Conservation (phyloP, 257 asterid species). For the Solanum virginianum region DNA sequence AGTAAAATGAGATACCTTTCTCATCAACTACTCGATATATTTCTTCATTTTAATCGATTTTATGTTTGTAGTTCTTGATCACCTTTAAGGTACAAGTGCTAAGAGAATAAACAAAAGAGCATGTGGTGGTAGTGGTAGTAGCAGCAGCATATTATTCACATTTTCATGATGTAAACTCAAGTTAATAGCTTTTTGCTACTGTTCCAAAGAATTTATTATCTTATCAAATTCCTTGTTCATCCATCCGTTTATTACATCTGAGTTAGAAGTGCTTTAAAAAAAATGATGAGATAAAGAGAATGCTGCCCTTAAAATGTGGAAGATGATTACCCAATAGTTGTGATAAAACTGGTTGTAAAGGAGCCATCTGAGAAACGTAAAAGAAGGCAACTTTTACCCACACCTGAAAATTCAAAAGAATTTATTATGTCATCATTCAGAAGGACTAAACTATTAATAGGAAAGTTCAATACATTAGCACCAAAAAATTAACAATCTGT, state of each 20-base stretch:
- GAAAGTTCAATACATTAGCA: neutral
- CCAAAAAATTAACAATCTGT: neutral
- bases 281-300: neutral
- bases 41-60: neutral
- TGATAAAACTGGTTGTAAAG: conserved; percentile 96
- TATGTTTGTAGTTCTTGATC: neutral
- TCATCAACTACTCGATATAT: neutral
- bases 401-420: conserved; percentile 28
- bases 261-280: neutral
- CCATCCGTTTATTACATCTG: neutral
- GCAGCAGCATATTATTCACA: neutral
- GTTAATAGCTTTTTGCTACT: neutral
- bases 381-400: conserved; percentile 98
- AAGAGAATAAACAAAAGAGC: neutral
- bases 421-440: neutral
- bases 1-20: neutral
- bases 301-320: neutral
- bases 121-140: neutral
- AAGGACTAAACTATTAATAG: neutral
- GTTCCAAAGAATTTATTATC: neutral
- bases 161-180: neutral
- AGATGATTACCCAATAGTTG: conserved; percentile 57
- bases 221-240: neutral
- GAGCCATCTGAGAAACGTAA: conserved; percentile 97
- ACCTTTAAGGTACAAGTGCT: neutral